These are phyloP conservation scores for Bruguiera sexangula DNA, from an alignment of 345 rosid genomes.

Conservation along the genomic window DNA sequence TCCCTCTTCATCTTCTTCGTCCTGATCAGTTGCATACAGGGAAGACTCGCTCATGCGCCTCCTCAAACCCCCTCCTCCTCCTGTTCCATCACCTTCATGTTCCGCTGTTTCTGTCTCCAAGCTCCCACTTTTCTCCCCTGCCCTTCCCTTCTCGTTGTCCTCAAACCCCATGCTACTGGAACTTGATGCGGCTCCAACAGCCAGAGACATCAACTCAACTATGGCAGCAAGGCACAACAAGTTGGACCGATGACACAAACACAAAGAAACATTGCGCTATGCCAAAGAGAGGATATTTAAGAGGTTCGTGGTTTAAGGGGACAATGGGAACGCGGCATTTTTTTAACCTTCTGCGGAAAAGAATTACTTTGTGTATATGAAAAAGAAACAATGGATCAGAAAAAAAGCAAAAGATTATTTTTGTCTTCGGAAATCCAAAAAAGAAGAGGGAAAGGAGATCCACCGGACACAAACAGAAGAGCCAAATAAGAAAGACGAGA, in stretches of 20 bases:
- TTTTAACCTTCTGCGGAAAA: neutral
- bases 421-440: neutral
- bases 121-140: neutral
- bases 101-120: constrained; percentile 3
- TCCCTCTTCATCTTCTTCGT: constrained; percentile 58
- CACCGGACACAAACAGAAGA: neutral
- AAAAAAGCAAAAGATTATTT: neutral
- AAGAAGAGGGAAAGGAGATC: neutral
- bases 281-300: neutral
- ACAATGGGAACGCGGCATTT: neutral
- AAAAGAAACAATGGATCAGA: neutral
- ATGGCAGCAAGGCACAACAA: neutral
- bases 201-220: constrained; percentile 21
- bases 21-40: constrained; percentile 31
- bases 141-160: constrained; percentile 20
- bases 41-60: constrained; percentile 44
- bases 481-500: neutral
- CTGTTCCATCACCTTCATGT: constrained; percentile 32
- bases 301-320: neutral
- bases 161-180: constrained; percentile 48
- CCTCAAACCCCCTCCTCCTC: constrained; percentile 24
- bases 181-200: constrained; percentile 16
- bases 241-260: neutral
- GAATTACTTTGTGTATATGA: neutral
- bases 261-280: neutral